Evolutionary conservation across 176 grass and related monocot genomes (phyloP), one percentile per base, ranked within the genome.

Genomic region (Bonia amplexicaulis): DNA sequence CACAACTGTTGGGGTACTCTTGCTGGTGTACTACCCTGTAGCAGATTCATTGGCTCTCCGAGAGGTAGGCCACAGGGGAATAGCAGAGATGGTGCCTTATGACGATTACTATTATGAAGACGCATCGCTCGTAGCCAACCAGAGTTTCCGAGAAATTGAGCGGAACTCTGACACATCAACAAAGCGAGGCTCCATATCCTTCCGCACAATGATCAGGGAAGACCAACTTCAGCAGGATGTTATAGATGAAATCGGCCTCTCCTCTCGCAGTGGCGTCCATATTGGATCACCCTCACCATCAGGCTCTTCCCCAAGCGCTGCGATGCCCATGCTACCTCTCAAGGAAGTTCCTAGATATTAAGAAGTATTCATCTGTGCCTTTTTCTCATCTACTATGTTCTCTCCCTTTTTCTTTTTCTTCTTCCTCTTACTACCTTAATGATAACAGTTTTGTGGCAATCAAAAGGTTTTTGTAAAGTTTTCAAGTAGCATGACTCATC

Each of bases 391-490:
- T 82, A 69, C 88, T 88, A 84, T 84, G 79, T 74, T 73, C 80
- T 71, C 60, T 58, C 31, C 44, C 53, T 76, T 78, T 84, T 77
- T 49, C 22, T 59, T 59, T 23, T 23, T 60, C 60, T 62, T 73
- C 89, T 69, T 66, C 69, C 69, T 82, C 88, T 87, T 75, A 90
- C 84, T 91, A 77, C 85, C 80, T 87, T 90, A 92, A 92, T 97
- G 83, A 94, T 94, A 94, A 92, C 92, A 97, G 92, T 97, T 97
- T 97, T 97, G 92, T 97, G 95, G 90, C 81, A 92, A 97, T 89
- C 88, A 85, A 92, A 97, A 92, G 89, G 88, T 93, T 94, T 94
- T 94, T 97, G 94, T 94, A 97, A 94, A 97, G 94, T 91, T 91
- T 85, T 86, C 81, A 39, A 85, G 76, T 91, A 91, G 81, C 70